These are phyloP conservation scores for Neodidymelliopsis sp. DNA, from an alignment of 2,329 filamentous ascomycete genomes.

Conservation along the genomic window DNA sequence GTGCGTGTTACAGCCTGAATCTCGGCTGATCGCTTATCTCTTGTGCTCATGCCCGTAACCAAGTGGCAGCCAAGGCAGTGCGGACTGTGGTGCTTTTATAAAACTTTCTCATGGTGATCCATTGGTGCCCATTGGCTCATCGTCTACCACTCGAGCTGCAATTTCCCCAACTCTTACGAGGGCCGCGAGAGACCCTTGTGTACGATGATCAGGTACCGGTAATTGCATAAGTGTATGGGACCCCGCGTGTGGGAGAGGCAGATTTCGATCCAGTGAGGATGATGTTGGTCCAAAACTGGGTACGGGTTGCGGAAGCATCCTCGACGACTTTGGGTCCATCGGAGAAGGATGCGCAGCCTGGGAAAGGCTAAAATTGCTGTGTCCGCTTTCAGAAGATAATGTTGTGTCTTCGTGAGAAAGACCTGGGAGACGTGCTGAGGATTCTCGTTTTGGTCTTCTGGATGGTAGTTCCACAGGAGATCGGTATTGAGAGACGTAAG, in stretches of 20 bases:
- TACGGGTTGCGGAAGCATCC: conserved; percentile 49
- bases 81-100: neutral
- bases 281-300: conserved; percentile 38
- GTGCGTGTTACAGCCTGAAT: neutral
- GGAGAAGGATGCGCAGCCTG: conserved; percentile 25
- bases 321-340: conserved; percentile 45
- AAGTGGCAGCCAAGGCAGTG: too few species aligned
- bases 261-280: conserved; percentile 42
- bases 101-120: conserved; percentile 27
- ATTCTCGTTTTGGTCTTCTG: conserved; percentile 41
- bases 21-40: neutral
- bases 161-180: conserved; percentile 49
- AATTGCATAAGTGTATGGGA: conserved; percentile 25
- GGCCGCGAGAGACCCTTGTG: conserved; percentile 46
- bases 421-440: conserved; percentile 36
- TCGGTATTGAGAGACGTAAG: conserved; percentile 30
- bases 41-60: neutral
- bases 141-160: conserved; percentile 43
- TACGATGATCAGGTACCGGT: conserved; percentile 39
- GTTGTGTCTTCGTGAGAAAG: conserved; percentile 51
- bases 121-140: conserved; percentile 21
- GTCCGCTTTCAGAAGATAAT: conserved; percentile 49
- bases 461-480: conserved; percentile 39
- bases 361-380: conserved; percentile 30
- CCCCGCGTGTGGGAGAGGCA: conserved; percentile 18